These are phyloP conservation scores for Galerina sulciceps DNA, from an alignment of 768 basidiomycete species.

Conservation along the genomic window DNA sequence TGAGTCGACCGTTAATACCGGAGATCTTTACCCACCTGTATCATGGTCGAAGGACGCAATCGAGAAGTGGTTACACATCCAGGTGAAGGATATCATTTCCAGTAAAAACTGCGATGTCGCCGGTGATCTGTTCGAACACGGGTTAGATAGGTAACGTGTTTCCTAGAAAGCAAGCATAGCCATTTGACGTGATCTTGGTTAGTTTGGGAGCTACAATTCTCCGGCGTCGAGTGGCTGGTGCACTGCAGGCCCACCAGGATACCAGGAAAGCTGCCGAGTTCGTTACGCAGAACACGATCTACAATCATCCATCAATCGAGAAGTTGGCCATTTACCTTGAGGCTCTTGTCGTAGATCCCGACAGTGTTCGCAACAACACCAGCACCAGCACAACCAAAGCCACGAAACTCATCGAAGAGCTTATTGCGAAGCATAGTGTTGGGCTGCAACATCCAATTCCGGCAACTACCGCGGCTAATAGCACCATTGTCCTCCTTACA, in stretches of 20 bases:
- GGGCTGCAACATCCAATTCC: background rate
- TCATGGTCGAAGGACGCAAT: slow-evolving; percentile 19
- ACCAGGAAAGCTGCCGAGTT: slow-evolving; percentile 11
- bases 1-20: slow-evolving; percentile 10
- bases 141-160: slow-evolving; percentile 21
- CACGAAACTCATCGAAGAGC: slow-evolving; percentile 17
- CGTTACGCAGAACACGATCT: slow-evolving; percentile 21
- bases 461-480: background rate
- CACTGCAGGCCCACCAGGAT: slow-evolving; percentile 14
- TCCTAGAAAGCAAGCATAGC: background rate
- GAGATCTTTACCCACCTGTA: slow-evolving; percentile 12
- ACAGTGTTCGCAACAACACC: background rate
- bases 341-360: slow-evolving; percentile 13
- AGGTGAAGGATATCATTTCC: slow-evolving; percentile 18
- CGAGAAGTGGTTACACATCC: slow-evolving; percentile 17
- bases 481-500: slow-evolving; percentile 37
- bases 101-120: background rate
- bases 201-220: slow-evolving; percentile 28
- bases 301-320: slow-evolving; percentile 21
- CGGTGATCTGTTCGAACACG: slow-evolving; percentile 23
- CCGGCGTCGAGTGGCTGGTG: slow-evolving; percentile 22
- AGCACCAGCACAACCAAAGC: slow-evolving; percentile 13
- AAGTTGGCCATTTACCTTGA: slow-evolving; percentile 20
- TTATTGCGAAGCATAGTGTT: background rate
- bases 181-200: background rate